Evolutionary conservation across 768 basidiomycete genomes (phyloP).

Genomic region (Paxillus involutus): DNA sequence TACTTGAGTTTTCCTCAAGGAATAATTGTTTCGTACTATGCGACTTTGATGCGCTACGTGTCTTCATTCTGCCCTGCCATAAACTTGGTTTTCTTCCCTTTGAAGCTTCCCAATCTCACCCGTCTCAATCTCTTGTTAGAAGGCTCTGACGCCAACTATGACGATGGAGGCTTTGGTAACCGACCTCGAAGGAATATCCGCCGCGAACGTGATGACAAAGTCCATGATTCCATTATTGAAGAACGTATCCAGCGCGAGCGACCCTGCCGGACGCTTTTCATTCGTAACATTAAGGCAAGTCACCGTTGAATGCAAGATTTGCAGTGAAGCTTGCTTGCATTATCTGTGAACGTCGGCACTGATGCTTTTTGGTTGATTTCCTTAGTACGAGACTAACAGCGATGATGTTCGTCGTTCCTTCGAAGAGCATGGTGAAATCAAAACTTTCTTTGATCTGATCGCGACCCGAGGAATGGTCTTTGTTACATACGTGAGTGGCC

Average conservation of each 20-base stretch:
- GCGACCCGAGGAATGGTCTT: conserved; percentile 98
- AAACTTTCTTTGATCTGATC: conserved; percentile 96
- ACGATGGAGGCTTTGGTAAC: conserved; percentile 48
- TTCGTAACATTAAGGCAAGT: conserved; percentile 97
- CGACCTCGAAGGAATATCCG: conserved; percentile 51
- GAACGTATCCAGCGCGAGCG: conserved; percentile 92
- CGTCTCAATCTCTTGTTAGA: conserved; percentile 53
- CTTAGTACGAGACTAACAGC: conserved; percentile 86
- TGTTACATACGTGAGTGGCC: conserved; percentile 87
- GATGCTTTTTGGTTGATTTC: conserved; percentile 14
- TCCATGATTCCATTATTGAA: conserved; percentile 90
- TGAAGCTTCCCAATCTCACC: conserved; percentile 46
- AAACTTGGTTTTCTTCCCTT: conserved; percentile 42
- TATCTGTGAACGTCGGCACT: neutral
- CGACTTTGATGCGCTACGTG: conserved; percentile 45
- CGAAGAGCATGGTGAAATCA: conserved; percentile 93
- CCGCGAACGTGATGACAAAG: conserved; percentile 85
- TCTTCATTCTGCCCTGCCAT: conserved; percentile 40
- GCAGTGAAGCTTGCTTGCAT: conserved; percentile 10
- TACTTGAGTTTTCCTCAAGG: conserved; percentile 24
- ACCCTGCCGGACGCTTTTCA: conserved; percentile 94
- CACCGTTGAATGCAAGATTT: conserved; percentile 13
- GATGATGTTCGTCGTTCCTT: conserved; percentile 82
- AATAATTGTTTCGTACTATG: conserved; percentile 20
- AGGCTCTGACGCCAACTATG: conserved; percentile 57